phyloP scores from a whole-genome alignment of 129 eudicot genomes.

The Chrysanthemum makinoi region DNA sequence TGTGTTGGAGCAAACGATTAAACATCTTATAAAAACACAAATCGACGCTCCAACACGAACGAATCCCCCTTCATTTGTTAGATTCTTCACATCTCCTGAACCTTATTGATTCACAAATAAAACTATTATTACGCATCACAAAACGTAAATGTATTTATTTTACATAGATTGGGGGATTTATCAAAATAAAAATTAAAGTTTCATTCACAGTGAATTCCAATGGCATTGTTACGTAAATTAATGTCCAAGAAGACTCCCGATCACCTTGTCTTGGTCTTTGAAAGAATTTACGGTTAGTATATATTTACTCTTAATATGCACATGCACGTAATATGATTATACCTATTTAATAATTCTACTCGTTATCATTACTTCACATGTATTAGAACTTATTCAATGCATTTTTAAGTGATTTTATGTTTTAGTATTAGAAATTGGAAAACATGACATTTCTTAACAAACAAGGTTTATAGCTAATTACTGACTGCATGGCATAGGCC shows the following conservation, averaged over 20 bases:
- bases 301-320: too few relatives aligned
- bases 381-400: too few relatives aligned
- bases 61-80: neutral
- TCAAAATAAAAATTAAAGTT: slow-evolving; percentile 30
- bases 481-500: too few relatives aligned
- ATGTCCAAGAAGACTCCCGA: slow-evolving; percentile 84
- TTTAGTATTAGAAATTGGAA: too few relatives aligned
- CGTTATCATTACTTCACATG: too few relatives aligned
- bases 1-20: neutral
- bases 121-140: slow-evolving; percentile 3
- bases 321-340: too few relatives aligned
- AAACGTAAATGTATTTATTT: slow-evolving; percentile 21
- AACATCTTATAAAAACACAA: slow-evolving; percentile 6
- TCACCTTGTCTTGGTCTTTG: slow-evolving; percentile 82
- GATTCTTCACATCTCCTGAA: neutral
- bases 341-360: too few relatives aligned
- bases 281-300: slow-evolving; percentile 83
- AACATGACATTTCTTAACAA: too few relatives aligned
- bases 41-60: slow-evolving; percentile 18
- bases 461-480: too few relatives aligned
- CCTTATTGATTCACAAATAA: slow-evolving; percentile 12
- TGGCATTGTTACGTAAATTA: slow-evolving; percentile 80
- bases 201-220: slow-evolving; percentile 26
- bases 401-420: too few relatives aligned
- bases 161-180: slow-evolving; percentile 24